These are phyloP conservation scores for Hansfordia pulvinata DNA, from an alignment of 2,329 filamentous ascomycete genomes.

Conservation along the genomic window DNA sequence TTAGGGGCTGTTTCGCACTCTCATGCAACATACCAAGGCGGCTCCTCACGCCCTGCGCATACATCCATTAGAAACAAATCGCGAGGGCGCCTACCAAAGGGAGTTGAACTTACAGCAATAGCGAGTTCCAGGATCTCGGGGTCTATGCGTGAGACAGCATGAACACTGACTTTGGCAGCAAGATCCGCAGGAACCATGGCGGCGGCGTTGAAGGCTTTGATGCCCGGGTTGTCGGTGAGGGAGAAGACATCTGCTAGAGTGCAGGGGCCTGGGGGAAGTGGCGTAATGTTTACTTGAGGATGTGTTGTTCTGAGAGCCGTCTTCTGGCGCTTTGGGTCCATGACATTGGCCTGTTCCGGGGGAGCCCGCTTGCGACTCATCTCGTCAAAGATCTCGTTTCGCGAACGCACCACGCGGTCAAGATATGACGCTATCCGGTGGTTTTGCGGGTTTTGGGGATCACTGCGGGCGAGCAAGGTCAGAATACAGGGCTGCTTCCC, in stretches of 20 bases:
- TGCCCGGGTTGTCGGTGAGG: slow-evolving; percentile 59
- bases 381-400: slow-evolving; percentile 70
- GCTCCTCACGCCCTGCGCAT: slow-evolving; percentile 32
- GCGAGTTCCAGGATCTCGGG: slow-evolving; percentile 55
- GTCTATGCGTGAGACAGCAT: slow-evolving; percentile 62
- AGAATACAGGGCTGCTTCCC: no score
- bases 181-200: slow-evolving; percentile 60
- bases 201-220: slow-evolving; percentile 69
- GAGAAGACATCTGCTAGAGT: slow-evolving; percentile 79
- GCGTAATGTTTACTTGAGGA: slow-evolving; percentile 42
- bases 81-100: no score
- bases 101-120: slow-evolving; percentile 56
- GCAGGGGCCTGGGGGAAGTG: slow-evolving; percentile 61
- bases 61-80: slow-evolving; percentile 3
- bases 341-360: slow-evolving; percentile 55
- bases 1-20: slow-evolving; percentile 31
- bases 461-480: slow-evolving; percentile 40
- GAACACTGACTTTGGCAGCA: slow-evolving; percentile 69
- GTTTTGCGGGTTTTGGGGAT: slow-evolving; percentile 63
- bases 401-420: slow-evolving; percentile 66
- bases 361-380: slow-evolving; percentile 63
- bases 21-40: slow-evolving; percentile 30
- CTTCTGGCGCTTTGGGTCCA: slow-evolving; percentile 76
- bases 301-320: slow-evolving; percentile 37
- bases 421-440: slow-evolving; percentile 77